These are phyloP conservation scores for Lycium barbarum DNA, from an alignment of 257 asterid genomes.

Conservation along the genomic window DNA sequence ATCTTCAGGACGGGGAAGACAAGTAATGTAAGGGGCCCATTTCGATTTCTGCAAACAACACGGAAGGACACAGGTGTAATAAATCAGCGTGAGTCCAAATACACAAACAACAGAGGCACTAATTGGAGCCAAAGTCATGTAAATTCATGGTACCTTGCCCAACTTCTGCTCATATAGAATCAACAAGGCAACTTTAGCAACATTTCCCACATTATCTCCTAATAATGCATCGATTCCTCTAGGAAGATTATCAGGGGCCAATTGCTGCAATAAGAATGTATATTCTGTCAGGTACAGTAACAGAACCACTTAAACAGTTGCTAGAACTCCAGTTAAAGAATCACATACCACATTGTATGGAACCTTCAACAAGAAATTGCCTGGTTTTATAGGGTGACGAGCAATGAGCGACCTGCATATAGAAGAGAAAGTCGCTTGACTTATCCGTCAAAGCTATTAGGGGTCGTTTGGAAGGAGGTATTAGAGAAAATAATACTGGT, in stretches of 20 bases:
- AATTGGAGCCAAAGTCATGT: slow-evolving; percentile 22
- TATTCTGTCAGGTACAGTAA: not conserved
- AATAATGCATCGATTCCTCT: slow-evolving; percentile 48
- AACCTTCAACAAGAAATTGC: slow-evolving; percentile 75
- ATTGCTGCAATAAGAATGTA: slow-evolving; percentile 48
- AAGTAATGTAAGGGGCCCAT: slow-evolving; percentile 76
- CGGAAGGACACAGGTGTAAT: not conserved
- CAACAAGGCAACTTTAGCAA: slow-evolving; percentile 75
- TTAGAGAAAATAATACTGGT: too few relatives aligned
- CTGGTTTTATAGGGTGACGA: slow-evolving; percentile 51
- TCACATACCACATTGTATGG: slow-evolving; percentile 58
- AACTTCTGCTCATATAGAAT: slow-evolving; percentile 62
- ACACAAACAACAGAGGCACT: not conserved
- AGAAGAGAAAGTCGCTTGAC: not conserved
- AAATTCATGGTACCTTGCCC: slow-evolving; percentile 52
- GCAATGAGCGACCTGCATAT: slow-evolving; percentile 64
- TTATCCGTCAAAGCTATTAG: not conserved
- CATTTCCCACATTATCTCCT: slow-evolving; percentile 63
- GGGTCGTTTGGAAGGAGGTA: too few relatives aligned
- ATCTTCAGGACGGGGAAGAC: slow-evolving; percentile 59
- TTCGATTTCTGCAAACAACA: slow-evolving; percentile 49
- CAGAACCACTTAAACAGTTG: not conserved
- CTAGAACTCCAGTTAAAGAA: not conserved
- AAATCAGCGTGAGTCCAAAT: not conserved
- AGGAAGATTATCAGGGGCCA: slow-evolving; percentile 78